Evolutionary conservation across 2,329 filamentous ascomycete genomes (phyloP).

Genomic region (Ceratocystis colombiana): DNA sequence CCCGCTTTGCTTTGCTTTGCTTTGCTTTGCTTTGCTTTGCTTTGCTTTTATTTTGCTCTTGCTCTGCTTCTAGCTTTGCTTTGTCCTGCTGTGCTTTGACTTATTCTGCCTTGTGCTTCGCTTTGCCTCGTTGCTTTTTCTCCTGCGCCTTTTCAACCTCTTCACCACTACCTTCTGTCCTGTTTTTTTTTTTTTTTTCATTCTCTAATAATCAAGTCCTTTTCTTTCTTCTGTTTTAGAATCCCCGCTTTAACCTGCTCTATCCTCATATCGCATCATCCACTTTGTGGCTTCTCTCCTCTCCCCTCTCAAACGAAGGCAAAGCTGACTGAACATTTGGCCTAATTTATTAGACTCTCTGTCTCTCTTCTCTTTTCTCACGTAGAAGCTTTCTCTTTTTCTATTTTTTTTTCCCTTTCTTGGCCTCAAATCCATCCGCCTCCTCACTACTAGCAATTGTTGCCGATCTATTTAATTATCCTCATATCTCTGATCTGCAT

Average conservation of each 20-base stretch:
- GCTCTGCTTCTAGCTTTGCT: not conserved
- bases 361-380: not conserved
- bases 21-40: not conserved
- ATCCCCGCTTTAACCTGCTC: not conserved
- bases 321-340: conserved; percentile 5
- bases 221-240: too few species aligned
- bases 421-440: not conserved
- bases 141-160: too few species aligned
- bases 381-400: not conserved
- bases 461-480: not conserved
- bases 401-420: not conserved
- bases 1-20: not conserved
- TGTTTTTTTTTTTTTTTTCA: too few species aligned
- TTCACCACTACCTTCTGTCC: too few species aligned
- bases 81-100: not conserved
- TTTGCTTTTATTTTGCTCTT: not conserved
- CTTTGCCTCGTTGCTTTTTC: too few species aligned
- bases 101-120: not conserved
- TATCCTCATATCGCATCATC: not conserved
- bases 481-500: not conserved
- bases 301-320: not conserved
- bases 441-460: not conserved
- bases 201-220: too few species aligned
- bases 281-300: not conserved
- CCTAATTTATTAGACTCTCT: not conserved